Evolutionary conservation across 768 basidiomycete genomes (phyloP), one percentile per base, ranked within the genome.

Genomic region (Suillus subluteus): DNA sequence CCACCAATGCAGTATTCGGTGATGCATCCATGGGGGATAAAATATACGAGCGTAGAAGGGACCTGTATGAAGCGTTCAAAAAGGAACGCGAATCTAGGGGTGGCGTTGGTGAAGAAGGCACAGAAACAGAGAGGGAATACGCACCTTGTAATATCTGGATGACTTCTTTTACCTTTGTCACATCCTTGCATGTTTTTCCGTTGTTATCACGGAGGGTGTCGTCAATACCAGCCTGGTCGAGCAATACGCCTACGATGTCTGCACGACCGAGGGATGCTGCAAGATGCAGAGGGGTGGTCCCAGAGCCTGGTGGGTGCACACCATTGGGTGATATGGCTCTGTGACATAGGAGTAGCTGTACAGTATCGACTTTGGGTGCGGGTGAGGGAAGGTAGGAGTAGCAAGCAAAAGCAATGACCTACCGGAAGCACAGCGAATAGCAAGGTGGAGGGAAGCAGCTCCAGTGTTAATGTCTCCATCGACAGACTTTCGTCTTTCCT

Each of bases 401-500:
- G 41, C 11, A 58, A n/a, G 8, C 50, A 18, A 62, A 23, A 46
- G 5, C 50, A 56, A 30, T 8, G n/a, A 79, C 87, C 30, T 70
- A 91, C 91, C 84, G 12, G 89, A 88, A 66, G 86, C 92, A 75
- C 93, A 94, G 52, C 91, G 86, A n/a, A 95, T 87, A 13, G 91
- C 92, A 3, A 95, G 85, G 76, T 95, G 92, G 8, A 95, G 79
- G 0, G 91, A 91, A 3, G 91, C 89, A 6, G 91, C 90, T 15
- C 87, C 90, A 1, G 88, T 84, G 73, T 93, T 89, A 0, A 88
- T 66, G 18, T 84, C 82, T 16, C 76, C 79, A 23, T 85, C 86
- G 0, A 73, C 64, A 26, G 85, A 83, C 32, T 76, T 82, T 5
- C 86, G 84, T 64, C 81, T 85, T 69, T 91, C 88, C 74, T 88